Base-by-base conservation (phyloP, 23 red algal genomes). In the Cyanidium caldarium region DNA sequence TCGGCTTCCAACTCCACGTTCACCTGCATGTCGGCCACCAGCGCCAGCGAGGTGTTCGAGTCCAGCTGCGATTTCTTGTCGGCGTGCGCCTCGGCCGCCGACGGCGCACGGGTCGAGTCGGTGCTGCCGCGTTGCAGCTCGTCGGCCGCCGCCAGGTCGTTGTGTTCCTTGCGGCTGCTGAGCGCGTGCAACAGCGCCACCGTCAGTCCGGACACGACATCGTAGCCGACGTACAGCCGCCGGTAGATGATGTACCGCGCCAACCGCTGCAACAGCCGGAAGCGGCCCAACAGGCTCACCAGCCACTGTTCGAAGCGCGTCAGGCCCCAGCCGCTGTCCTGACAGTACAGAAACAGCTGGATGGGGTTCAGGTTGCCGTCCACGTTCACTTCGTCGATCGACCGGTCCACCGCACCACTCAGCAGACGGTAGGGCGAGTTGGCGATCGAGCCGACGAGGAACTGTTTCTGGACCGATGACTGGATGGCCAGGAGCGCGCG, bases 121-220 rank as follows among this genome's bases (percentile, higher is more conserved):
- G n/a, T n/a, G 40, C 40, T 44, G 51, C 51, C 10, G n/a, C 31
- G 10, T 10, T 7, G n/a, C 51, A 28, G 19, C 51, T 61, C 51
- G 51, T 28, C 10, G 7, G 51, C 51, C 51, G n/a, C 7, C n/a
- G 7, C n/a, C 31, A 28, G n/a, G 5, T 16, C 23, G 7, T 61
- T 5, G n/a, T 61, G 51, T 7, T 5, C 51, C 19, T 61, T 16
- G 3, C 51, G 51, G 5, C n/a, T 14, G 21, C 31, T 16, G n/a
- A 61, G 51, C 21, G 51, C 51, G 21, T 61, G 51, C 5, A 61
- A 16, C 51, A 61, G 51, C 51, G 51, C 51, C 7, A 61, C 51
- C 10, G 51, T 61, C 51, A 61, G 21, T 10, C 51, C 51, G 7
- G 51, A 61, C 31, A 61, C 51, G 31, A 61, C 31, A 25, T 61